These are phyloP conservation scores for Mycena sanguinolenta DNA, from an alignment of 768 basidiomycete genomes.

Conservation along the genomic window DNA sequence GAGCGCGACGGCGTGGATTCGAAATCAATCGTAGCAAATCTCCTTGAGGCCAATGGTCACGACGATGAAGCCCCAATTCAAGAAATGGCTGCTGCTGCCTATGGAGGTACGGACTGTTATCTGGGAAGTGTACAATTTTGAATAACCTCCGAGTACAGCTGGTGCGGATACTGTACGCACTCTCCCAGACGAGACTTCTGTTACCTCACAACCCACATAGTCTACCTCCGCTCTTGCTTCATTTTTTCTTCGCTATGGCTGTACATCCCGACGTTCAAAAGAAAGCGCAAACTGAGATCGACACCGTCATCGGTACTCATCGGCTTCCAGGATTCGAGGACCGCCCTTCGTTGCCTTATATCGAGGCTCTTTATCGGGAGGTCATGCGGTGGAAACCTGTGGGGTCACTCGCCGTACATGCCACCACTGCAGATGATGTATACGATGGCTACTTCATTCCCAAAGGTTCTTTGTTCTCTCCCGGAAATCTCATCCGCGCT, in stretches of 20 bases:
- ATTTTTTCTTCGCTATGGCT: slow-evolving; percentile 8
- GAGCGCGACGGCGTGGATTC: slow-evolving; percentile 17
- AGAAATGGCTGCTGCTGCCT: slow-evolving; percentile 46
- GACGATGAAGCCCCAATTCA: slow-evolving; percentile 41
- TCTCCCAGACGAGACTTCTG: background rate
- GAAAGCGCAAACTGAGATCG: slow-evolving; percentile 4
- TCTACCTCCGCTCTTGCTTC: background rate
- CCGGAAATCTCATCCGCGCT: background rate
- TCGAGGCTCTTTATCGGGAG: slow-evolving; percentile 6
- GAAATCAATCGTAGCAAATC: slow-evolving; percentile 28
- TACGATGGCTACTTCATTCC: slow-evolving; percentile 51
- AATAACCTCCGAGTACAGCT: slow-evolving; percentile 34
- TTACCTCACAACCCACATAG: background rate
- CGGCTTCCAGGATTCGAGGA: slow-evolving; percentile 8
- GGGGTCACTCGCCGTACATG: slow-evolving; percentile 29
- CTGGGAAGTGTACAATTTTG: slow-evolving; percentile 9
- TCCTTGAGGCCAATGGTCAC: slow-evolving; percentile 20
- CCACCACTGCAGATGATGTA: slow-evolving; percentile 43
- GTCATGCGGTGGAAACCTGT: background rate
- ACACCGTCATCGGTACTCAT: background rate
- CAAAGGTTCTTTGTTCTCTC: slow-evolving; percentile 35
- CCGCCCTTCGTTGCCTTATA: background rate
- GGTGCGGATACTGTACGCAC: slow-evolving; percentile 38
- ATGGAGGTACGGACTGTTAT: slow-evolving; percentile 42
- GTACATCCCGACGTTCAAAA: background rate